Evolutionary conservation across 306 rosid genomes (phyloP), one percentile per base, ranked within the genome.

Genomic region (Myrica gale): DNA sequence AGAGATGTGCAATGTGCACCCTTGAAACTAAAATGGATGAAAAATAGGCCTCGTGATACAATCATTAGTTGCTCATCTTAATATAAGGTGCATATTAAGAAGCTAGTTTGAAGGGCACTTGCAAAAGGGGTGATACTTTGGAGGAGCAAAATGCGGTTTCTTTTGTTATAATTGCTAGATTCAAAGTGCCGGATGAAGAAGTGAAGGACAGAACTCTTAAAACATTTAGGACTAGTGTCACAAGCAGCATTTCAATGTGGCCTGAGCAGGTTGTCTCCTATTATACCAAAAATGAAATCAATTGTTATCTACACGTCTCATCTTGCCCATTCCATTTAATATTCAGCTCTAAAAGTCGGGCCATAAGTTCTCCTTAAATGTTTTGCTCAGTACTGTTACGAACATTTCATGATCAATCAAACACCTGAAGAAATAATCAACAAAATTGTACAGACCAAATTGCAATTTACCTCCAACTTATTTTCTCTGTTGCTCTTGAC

Each of bases 341-440:
- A 5, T 71, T 52, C 15, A 32, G 61, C 60, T 70, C 62, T 13
- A 19, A 26, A 19, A 57, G 1, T 63, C 37, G 21, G 9, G 19
- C 37, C 23, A 69, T 60, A 52, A 12, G 55, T 39, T 75, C 68
- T 66, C 45, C 23, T 52, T 56, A 74, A 60, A n/a, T 20, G 60
- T 41, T 21, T 69, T 37, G 23, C 15, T 68, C 43, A 4, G 9
- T 45, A 17, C 32, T 60, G 42, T 37, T 57, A 41, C 51, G 26
- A 74, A 23, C 4, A 45, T 11, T 45, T 56, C 26, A 32, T 8
- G 26, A 20, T 56, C 15, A 56, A 56, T 4, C 62, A 56, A 56
- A 7, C 11, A 56, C 37, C 10, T 7, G 21, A 0, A 20, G 62
- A n/a, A 56, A 19, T n/a, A 56, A 20, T 56, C 9, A 56, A 1